Evolutionary conservation across 1,284 basidiomycete species (phyloP), one percentile per base, ranked within the genome.

Genomic region (Coniophora puteana): DNA sequence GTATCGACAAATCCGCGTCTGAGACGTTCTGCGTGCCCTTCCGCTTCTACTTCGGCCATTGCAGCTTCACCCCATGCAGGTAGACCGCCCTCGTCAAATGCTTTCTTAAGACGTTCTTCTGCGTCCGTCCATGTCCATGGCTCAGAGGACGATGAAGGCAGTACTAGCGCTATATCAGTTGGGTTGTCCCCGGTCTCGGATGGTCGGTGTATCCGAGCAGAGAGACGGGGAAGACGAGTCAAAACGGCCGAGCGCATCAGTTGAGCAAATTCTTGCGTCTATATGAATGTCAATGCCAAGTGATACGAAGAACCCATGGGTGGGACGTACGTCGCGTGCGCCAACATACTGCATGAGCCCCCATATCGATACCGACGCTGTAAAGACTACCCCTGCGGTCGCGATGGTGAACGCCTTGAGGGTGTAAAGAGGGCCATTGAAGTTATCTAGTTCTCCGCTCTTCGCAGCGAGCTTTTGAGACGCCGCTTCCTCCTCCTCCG

Each of bases 211-310:
- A 83, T 78, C 17, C 71, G 69, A 0, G 68, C 57, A 0, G 71
- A 69, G 11, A 84, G 59, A 13, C 59, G 48, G 0, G 80, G 79
- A 58, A 79, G 66, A 4, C 63, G 57, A 0, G 55, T 55, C 31
- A 69, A 59, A 7, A 81, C 54, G 4, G 65, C 54, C 3, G 48
- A 41, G 13, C 76, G 74, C 74, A 80, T 78, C 36, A 61, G 59
- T 13, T 66, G 58, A 3, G 71, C 73, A 50, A 84, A 83, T 50
- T 82, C 74, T 40, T 68, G 54, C 0, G 72, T 73, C 80, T 83
- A 43, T 17, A 25, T 5, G 36, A 34, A 37, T 20, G 35, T n/a
- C 4, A 12, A 20, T 5, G 10, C 12, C 12, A 11, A 37, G 16
- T 37, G 20, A n/a, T 13, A 6, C 8, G 10, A 5, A 23, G 13